Conservation (phyloP, 768 basidiomycete genomes). For the Kwoniella dejecticola region DNA sequence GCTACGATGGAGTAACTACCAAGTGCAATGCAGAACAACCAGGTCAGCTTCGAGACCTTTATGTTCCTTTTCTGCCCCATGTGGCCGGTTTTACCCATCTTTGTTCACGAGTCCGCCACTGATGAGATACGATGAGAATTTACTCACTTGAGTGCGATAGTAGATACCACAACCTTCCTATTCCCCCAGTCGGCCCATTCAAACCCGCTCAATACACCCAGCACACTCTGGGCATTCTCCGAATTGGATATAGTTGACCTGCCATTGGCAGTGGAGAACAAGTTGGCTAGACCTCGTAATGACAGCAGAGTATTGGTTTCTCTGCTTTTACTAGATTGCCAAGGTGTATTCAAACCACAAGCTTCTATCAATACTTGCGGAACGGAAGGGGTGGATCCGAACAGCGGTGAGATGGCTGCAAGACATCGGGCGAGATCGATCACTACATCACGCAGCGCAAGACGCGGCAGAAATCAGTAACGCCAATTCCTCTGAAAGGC, state of each 20-base stretch:
- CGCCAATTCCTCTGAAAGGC: no score
- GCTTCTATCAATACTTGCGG: slow-evolving; percentile 68
- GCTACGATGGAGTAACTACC: slow-evolving; percentile 51
- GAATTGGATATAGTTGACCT: slow-evolving; percentile 22
- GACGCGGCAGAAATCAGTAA: no score
- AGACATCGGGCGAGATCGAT: slow-evolving; percentile 83
- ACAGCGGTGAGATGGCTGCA: slow-evolving; percentile 64
- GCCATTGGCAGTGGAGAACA: slow-evolving; percentile 61
- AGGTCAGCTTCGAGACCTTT: slow-evolving; percentile 8
- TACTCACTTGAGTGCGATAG: slow-evolving; percentile 83
- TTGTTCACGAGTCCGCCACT: no score
- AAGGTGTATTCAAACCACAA: slow-evolving; percentile 66
- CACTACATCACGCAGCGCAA: slow-evolving; percentile 62
- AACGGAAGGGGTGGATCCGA: slow-evolving; percentile 60
- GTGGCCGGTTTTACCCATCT: no score
- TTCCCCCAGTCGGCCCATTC: slow-evolving; percentile 66
- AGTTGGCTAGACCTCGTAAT: slow-evolving; percentile 77
- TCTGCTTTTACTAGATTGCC: slow-evolving; percentile 66
- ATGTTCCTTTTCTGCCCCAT: not conserved
- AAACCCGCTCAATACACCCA: slow-evolving; percentile 60
- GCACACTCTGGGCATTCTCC: slow-evolving; percentile 37
- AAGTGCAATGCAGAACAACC: not conserved
- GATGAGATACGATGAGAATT: not conserved
- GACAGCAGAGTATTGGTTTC: slow-evolving; percentile 85
- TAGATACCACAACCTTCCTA: slow-evolving; percentile 75